Evolutionary conservation across 1,284 basidiomycete genomes (phyloP), one percentile per base, ranked within the genome.

Genomic region (Rhodotorula sp.): DNA sequence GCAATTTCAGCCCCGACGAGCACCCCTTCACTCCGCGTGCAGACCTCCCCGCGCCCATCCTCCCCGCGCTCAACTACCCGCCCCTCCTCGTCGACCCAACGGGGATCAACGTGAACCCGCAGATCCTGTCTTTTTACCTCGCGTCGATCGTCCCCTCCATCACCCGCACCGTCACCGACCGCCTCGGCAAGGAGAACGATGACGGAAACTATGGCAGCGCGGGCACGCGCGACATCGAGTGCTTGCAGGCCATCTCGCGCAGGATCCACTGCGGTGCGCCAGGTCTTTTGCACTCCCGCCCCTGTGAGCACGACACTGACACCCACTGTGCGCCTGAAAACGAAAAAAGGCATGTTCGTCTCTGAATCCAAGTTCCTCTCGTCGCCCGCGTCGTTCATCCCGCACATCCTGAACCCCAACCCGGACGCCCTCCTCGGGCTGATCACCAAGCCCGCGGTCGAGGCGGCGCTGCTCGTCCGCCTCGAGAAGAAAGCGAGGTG

Each of bases 141-240:
- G 85, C 87, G 61, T 82, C 85, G 59, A 91, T 95, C 81, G 88
- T 95, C 22, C 92, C 94, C 4, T 87, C 88, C 70, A 92, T 96
- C 78, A 91, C 93, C 15, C 84, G 85, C 56, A 86, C 84, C 27
- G 87, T 90, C 22, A 90, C 90, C 0, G 81, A 87, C 50, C 79
- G 84, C 32, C 84, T 91, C 46, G 86, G 88, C 27, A 84, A 86
- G 9, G 82, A 83, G 67, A 90, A 59, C 77, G 92, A 96, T 81
- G 94, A 96, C 78, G 94, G 94, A n/a, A 98, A 99, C 82, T 97
- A 99, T 81, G 97, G 97, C 37, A 93, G 90, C 78, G 89, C 94
- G 0, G 94, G 94, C 0, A 94, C 92, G 46, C 87, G 97, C 71
- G 97, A 99, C 80, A 88, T 98, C 54, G 95, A 98, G 81, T 89